Evolutionary conservation across 306 rosid species (phyloP).

Genomic region (Vigna hirtella): DNA sequence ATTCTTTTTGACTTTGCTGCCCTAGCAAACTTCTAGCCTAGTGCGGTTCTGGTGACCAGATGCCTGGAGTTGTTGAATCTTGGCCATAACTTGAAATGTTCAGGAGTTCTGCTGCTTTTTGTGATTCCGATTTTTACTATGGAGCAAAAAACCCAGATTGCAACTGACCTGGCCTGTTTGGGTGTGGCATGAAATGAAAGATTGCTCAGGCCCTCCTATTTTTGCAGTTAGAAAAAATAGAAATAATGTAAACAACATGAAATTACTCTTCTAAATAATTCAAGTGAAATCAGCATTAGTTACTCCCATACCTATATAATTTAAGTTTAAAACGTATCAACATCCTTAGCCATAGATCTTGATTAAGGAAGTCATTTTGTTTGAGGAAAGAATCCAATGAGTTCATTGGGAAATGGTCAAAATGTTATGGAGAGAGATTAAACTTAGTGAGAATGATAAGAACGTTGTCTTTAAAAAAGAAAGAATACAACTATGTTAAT

Average conservation of each 20-base stretch:
- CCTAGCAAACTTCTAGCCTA: neutral
- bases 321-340: constrained; percentile 14
- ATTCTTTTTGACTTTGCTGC: no score
- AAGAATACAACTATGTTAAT: constrained; percentile 5
- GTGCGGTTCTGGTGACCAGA: constrained; percentile 2
- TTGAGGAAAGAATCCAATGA: constrained; percentile 1
- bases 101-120: constrained; percentile 9
- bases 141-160: neutral
- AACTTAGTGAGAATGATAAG: neutral
- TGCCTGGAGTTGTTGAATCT: neutral
- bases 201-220: neutral
- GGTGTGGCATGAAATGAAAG: constrained; percentile 1
- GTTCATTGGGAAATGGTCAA: constrained; percentile 1
- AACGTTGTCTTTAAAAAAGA: neutral
- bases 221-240: neutral
- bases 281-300: constrained; percentile 2
- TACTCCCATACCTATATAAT: neutral
- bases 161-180: constrained; percentile 26
- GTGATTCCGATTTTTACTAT: neutral
- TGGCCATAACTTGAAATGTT: constrained; percentile 12
- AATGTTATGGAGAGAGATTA: constrained; percentile 1
- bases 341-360: constrained; percentile 5
- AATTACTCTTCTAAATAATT: neutral
- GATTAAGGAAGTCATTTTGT: constrained; percentile 7
- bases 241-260: constrained; percentile 1